Conservation (phyloP, 2,329 filamentous ascomycete species). For the Lasiodiplodia sp. region DNA sequence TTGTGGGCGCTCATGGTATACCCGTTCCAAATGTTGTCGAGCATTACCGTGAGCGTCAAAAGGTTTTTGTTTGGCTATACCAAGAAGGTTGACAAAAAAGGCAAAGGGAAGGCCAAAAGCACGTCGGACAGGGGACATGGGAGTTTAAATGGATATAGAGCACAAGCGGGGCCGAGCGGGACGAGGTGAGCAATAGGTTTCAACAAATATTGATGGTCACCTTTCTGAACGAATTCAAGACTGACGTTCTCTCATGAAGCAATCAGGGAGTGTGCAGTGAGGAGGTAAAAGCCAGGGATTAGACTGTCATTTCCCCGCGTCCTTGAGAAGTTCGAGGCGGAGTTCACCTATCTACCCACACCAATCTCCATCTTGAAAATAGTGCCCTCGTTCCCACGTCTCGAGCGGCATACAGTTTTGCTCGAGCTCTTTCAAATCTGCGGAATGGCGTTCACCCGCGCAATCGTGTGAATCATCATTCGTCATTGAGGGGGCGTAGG, state of each 20-base stretch:
- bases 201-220: background rate
- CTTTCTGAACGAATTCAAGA: background rate
- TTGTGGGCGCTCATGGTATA: conserved; percentile 42
- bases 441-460: too few relatives aligned
- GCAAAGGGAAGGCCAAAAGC: conserved; percentile 14
- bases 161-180: conserved; percentile 22
- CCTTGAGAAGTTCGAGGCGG: too few relatives aligned
- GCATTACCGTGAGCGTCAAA: conserved; percentile 2
- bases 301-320: background rate
- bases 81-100: conserved; percentile 19
- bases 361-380: background rate
- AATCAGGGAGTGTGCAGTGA: background rate
- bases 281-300: background rate
- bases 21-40: conserved; percentile 37
- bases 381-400: background rate
- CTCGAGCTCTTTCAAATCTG: background rate
- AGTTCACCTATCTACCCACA: background rate
- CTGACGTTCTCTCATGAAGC: background rate
- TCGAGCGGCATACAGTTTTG: background rate
- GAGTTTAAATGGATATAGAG: conserved; percentile 24
- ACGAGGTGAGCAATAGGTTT: background rate
- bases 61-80: conserved; percentile 28
- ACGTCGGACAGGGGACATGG: conserved; percentile 15
- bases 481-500: background rate
- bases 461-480: background rate